Base-by-base conservation (phyloP, 257 asterid species). In the Nicotiana undulata region DNA sequence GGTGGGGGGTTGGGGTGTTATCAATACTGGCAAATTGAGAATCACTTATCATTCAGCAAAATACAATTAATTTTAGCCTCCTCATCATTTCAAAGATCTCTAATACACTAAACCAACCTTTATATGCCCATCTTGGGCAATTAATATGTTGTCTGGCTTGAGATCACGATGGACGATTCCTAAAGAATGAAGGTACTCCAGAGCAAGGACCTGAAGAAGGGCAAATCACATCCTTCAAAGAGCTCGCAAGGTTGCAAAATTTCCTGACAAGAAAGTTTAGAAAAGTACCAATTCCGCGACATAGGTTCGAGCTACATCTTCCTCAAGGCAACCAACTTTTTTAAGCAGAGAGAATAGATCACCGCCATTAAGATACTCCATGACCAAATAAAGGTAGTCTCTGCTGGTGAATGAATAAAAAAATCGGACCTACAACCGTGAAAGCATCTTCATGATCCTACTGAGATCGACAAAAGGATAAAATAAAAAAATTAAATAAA, bases 291-390 rank as follows among this genome's bases (percentile, higher is more conserved):
- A 88, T 89, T 95, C 99, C 6, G 99, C 91, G 61, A 95, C 86
- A 85, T 95, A 95, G 53, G 90, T 83, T 63, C 98, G 96, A 81
- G 94, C 97, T 66, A 93, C 90, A 63, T 88, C 88, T 90, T 93
- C 98, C 85, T 88, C 98, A 74, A 95, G 92, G 89, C 97, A 93
- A 61, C 96, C 96, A 65, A 95, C 86, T 85, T 90, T 92, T 80
- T 83, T 91, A 32, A 95, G 93, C 87, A 95, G 77, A 81, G 99
- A 95, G 91, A 86, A 95, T 40, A 95, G 84, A 89, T 95, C 99
- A 80, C 99, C 99, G 68, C 99, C 99, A 61, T 90, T 95, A 84
- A 95, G 95, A 90, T 93, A 95, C 83, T 95, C 99, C 99, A 95
- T 95, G 79, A 95, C 99, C 92, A 95, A 88, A 88, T 95, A 95